Percentiles rank a stretch among this genome's conserved stretches.
Conservation (phyloP, 2,329 filamentous ascomycete genomes). For the Hortaea sp. region DNA sequence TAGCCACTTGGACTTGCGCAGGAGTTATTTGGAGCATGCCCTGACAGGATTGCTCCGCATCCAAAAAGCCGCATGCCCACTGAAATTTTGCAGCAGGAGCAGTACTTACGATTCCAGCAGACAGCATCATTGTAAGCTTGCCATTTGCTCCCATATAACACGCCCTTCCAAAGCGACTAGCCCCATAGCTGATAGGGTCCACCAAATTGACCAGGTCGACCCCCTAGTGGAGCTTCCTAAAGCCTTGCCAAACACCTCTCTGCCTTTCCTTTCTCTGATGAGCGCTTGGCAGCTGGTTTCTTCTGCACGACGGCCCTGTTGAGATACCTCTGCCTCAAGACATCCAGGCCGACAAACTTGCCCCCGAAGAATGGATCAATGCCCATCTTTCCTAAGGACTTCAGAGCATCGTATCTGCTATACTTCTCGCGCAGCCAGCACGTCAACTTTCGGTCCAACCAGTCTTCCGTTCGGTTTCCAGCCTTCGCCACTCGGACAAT, state of each 20-base stretch:
- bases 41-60: too few species aligned
- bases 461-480: background rate
- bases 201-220: too few species aligned
- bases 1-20: too few species aligned
- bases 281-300: background rate
- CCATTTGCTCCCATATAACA: too few species aligned
- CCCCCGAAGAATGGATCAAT: background rate
- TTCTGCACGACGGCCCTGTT: background rate
- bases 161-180: too few species aligned
- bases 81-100: too few species aligned
- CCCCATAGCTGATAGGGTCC: too few species aligned
- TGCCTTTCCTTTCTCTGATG: background rate
- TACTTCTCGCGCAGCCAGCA: background rate
- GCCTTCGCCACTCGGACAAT: background rate
- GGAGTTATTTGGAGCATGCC: too few species aligned
- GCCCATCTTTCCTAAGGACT: background rate
- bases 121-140: too few species aligned
- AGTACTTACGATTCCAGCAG: too few species aligned
- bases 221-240: background rate
- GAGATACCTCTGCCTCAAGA: background rate
- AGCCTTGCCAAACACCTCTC: background rate
- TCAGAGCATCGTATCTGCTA: background rate
- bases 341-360: background rate
- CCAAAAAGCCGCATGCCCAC: too few species aligned
- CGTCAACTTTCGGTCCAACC: background rate